phyloP scores from a whole-genome alignment of 768 basidiomycete genomes.

The Lactifluus subvellereus region DNA sequence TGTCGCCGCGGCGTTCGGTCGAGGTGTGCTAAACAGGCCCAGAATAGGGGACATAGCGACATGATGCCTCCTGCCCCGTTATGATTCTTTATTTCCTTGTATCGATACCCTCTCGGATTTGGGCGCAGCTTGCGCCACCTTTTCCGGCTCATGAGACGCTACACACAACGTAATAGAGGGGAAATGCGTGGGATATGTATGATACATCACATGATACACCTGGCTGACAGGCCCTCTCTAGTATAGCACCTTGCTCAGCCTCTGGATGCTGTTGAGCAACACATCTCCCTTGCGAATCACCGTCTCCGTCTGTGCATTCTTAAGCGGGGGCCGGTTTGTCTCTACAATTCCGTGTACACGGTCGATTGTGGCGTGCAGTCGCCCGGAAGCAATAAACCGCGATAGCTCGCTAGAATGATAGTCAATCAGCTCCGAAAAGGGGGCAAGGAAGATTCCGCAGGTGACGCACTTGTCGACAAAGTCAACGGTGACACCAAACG shows the following conservation, averaged over 20 bases:
- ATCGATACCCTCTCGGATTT: not conserved
- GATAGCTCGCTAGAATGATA: slow-evolving; percentile 65
- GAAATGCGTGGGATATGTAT: slow-evolving; percentile 1
- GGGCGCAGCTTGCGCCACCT: not conserved
- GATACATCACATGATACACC: slow-evolving; percentile 4
- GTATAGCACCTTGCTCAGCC: slow-evolving; percentile 84
- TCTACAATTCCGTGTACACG: slow-evolving; percentile 92
- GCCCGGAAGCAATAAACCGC: slow-evolving; percentile 81
- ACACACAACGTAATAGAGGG: not conserved
- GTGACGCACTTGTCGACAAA: slow-evolving; percentile 78
- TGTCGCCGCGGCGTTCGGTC: slow-evolving; percentile 63
- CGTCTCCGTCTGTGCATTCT: slow-evolving; percentile 86
- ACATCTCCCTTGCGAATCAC: slow-evolving; percentile 93
- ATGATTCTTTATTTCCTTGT: not conserved
- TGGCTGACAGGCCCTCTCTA: slow-evolving; percentile 24
- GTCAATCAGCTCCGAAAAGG: not conserved
- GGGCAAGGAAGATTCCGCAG: slow-evolving; percentile 4
- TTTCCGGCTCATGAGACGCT: not conserved
- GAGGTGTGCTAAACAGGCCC: slow-evolving; percentile 48
- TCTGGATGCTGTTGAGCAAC: slow-evolving; percentile 78
- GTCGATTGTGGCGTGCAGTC: slow-evolving; percentile 86
- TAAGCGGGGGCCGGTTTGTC: slow-evolving; percentile 70
- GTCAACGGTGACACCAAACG: slow-evolving; percentile 84
- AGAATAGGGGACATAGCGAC: slow-evolving; percentile 22
- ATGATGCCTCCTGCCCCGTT: not conserved